A percentile compares a stretch with the other conserved stretches of the same genome.
These are phyloP conservation scores for Aspergillus ochraceus DNA, from an alignment of 2,329 filamentous ascomycete species.

Conservation along the genomic window DNA sequence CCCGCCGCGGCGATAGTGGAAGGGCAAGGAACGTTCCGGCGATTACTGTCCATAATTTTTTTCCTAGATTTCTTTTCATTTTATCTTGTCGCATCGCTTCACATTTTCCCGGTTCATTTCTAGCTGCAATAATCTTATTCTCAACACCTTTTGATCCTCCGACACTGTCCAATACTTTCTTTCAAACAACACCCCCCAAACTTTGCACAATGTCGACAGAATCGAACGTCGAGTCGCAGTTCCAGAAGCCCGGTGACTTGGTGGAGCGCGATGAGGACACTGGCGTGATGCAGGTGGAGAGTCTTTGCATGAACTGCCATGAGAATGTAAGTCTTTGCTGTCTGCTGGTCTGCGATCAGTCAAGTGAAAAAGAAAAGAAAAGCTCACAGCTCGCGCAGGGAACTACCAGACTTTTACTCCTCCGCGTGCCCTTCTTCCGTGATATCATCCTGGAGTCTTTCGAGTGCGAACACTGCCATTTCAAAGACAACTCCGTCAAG, in stretches of 20 bases:
- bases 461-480: conserved; percentile 81
- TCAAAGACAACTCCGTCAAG: conserved; percentile 92
- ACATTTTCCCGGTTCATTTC: neutral
- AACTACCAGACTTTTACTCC: conserved; percentile 80
- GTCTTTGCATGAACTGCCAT: conserved; percentile 83
- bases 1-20: conserved; percentile 25
- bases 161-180: neutral
- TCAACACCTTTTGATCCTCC: neutral
- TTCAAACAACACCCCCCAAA: neutral
- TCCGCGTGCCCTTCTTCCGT: conserved; percentile 93
- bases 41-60: conserved; percentile 19
- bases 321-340: conserved; percentile 67
- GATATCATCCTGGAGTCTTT: conserved; percentile 98
- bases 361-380: neutral
- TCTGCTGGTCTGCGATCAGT: neutral
- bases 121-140: neutral
- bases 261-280: conserved; percentile 42
- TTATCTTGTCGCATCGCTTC: conserved; percentile 3
- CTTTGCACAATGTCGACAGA: conserved; percentile 29
- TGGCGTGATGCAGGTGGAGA: conserved; percentile 58
- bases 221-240: conserved; percentile 30
- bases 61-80: conserved; percentile 9
- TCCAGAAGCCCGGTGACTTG: conserved; percentile 40
- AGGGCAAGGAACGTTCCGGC: conserved; percentile 34
- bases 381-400: conserved; percentile 57